phyloP scores from a whole-genome alignment of 805 yeast species.

The Sugiyamaella marilandica region DNA sequence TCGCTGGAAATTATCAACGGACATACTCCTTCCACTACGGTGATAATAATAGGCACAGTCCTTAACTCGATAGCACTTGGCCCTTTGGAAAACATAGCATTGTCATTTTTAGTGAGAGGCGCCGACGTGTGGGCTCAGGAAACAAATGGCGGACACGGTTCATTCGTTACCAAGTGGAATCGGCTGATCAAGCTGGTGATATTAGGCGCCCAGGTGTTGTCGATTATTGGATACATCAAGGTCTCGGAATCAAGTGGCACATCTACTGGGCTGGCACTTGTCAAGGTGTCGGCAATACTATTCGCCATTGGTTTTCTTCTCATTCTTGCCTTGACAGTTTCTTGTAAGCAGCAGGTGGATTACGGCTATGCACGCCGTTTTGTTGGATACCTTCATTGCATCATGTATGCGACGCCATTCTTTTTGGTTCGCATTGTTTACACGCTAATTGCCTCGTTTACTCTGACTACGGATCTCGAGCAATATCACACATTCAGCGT shows the following conservation, averaged over 20 bases:
- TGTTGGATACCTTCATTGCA: conserved; percentile 1
- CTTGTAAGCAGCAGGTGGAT: background rate
- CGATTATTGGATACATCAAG: conserved; percentile 10
- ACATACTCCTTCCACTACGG: conserved; percentile 4
- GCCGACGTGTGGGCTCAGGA: background rate
- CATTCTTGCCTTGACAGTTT: conserved; percentile 6
- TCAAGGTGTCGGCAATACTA: conserved; percentile 9
- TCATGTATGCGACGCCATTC: conserved; percentile 12
- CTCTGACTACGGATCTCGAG: background rate
- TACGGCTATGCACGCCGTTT: conserved; percentile 1
- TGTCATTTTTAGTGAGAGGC: conserved; percentile 8
- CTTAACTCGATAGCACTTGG: conserved; percentile 12
- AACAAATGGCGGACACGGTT: background rate
- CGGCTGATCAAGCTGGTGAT: conserved; percentile 5
- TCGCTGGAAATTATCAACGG: conserved; percentile 5
- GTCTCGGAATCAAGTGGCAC: background rate
- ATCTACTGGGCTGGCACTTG: background rate
- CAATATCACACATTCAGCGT: conserved; percentile 11
- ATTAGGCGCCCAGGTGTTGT: conserved; percentile 1
- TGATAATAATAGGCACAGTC: conserved; percentile 9
- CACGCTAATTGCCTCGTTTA: conserved; percentile 10
- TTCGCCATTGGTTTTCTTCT: conserved; percentile 3
- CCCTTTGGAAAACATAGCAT: conserved; percentile 11
- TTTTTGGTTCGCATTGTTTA: conserved; percentile 11
- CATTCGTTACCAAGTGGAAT: background rate